A percentile compares a stretch with the other conserved stretches of the same genome.
Evolutionary conservation across 75 land plant genomes (phyloP).

Genomic region (Azolla pinnata): DNA sequence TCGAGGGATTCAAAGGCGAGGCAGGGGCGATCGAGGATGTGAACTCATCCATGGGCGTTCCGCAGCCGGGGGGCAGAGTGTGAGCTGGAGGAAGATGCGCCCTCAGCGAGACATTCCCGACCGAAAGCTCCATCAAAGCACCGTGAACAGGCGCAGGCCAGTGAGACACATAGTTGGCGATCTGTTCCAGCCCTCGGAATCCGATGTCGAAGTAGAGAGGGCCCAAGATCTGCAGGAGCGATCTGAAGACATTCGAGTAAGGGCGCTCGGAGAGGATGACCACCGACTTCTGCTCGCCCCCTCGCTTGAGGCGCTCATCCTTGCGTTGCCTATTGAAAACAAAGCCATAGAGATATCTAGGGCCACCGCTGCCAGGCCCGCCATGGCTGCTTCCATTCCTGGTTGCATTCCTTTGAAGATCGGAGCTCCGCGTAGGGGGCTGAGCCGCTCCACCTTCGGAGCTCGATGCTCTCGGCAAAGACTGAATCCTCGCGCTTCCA

Average conservation of each 20-base stretch:
- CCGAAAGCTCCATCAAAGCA: slow-evolving; percentile 69
- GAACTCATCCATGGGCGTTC: slow-evolving; percentile 48
- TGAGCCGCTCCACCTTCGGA: no score
- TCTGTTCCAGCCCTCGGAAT: slow-evolving; percentile 58
- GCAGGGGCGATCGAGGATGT: slow-evolving; percentile 63
- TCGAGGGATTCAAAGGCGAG: slow-evolving; percentile 54
- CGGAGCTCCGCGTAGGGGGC: no score
- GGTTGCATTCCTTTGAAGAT: no score
- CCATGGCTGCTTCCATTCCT: slow-evolving; percentile 14
- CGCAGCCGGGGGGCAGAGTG: slow-evolving; percentile 48
- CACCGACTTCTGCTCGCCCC: slow-evolving; percentile 97
- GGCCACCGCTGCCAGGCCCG: slow-evolving; percentile 44
- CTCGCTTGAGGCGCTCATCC: slow-evolving; percentile 85
- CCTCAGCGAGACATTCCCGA: slow-evolving; percentile 56
- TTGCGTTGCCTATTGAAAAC: slow-evolving; percentile 94
- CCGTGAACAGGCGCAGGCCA: slow-evolving; percentile 82
- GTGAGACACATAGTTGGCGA: slow-evolving; percentile 61
- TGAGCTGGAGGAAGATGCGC: slow-evolving; percentile 78
- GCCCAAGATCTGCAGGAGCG: slow-evolving; percentile 81
- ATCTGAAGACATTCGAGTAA: slow-evolving; percentile 71
- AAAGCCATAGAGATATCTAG: slow-evolving; percentile 68
- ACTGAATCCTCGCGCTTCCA: no score
- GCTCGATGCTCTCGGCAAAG: no score
- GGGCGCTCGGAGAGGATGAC: slow-evolving; percentile 78
- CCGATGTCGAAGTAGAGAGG: slow-evolving; percentile 93